These are phyloP conservation scores for Globisporangium nodosum DNA, from an alignment of 352 stramenopile genomes.

Conservation along the genomic window DNA sequence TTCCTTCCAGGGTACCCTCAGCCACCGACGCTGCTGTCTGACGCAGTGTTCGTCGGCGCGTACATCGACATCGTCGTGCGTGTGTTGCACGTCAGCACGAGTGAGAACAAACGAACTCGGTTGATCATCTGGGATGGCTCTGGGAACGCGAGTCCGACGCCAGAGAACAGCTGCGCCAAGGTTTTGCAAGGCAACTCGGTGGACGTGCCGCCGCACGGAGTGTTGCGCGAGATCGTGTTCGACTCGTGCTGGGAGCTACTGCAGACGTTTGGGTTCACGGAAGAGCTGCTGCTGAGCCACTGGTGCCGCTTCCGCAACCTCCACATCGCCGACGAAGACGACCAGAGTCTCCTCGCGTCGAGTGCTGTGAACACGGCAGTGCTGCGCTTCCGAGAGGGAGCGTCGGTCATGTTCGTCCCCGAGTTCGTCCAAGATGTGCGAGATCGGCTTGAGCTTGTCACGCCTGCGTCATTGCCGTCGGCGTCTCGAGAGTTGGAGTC, in stretches of 20 bases:
- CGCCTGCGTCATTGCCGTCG: background rate
- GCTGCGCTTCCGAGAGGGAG: slow-evolving; percentile 66
- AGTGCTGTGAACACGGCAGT: slow-evolving; percentile 7
- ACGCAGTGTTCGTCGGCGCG: slow-evolving; percentile 34
- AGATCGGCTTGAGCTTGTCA: slow-evolving; percentile 15
- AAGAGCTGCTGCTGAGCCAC: slow-evolving; percentile 21
- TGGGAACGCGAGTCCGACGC: slow-evolving; percentile 17
- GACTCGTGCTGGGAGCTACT: slow-evolving; percentile 64
- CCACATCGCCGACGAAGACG: slow-evolving; percentile 28
- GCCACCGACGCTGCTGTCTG: slow-evolving; percentile 29
- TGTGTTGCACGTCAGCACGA: slow-evolving; percentile 37
- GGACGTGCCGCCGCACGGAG: slow-evolving; percentile 24
- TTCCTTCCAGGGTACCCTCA: slow-evolving; percentile 43
- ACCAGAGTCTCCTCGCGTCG: slow-evolving; percentile 1
- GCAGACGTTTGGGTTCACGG: slow-evolving; percentile 43
- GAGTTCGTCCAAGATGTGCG: slow-evolving; percentile 42
- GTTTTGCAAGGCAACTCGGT: slow-evolving; percentile 15
- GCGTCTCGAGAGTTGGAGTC: background rate
- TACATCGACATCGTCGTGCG: slow-evolving; percentile 67
- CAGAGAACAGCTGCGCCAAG: slow-evolving; percentile 9
- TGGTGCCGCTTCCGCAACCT: slow-evolving; percentile 81
- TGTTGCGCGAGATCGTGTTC: slow-evolving; percentile 61
- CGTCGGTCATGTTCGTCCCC: slow-evolving; percentile 57
- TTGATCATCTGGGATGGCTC: slow-evolving; percentile 73
- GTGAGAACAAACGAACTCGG: slow-evolving; percentile 16